Conservation (phyloP, 192 early-diverging fungal genomes). For the Coemansia sp. region DNA sequence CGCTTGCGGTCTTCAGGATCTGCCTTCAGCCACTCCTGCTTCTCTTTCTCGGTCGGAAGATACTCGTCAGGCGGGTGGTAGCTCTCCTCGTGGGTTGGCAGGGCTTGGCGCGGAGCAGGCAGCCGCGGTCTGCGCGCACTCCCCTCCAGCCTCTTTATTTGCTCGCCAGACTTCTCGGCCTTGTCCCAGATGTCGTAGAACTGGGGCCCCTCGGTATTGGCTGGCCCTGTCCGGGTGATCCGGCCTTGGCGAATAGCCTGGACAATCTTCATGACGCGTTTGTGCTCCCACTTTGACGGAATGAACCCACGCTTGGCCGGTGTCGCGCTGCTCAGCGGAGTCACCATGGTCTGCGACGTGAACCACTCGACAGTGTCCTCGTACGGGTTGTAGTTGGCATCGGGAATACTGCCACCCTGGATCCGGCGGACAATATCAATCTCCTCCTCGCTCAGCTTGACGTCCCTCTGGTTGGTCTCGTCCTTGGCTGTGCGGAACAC, state of each 20-base stretch:
- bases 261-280: conserved; percentile 96
- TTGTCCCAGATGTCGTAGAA: conserved; percentile 91
- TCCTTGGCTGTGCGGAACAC: conserved; percentile 86
- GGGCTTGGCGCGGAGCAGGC: conserved; percentile 83
- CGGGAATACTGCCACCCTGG: conserved; percentile 78
- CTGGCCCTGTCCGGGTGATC: conserved; percentile 64
- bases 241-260: conserved; percentile 89
- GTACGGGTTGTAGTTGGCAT: conserved; percentile 86
- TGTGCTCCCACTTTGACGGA: conserved; percentile 93
- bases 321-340: conserved; percentile 85
- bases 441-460: conserved; percentile 85
- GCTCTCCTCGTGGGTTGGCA: conserved; percentile 90
- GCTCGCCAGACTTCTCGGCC: conserved; percentile 55
- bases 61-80: conserved; percentile 98
- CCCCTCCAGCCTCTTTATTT: conserved; percentile 53
- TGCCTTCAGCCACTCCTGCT: conserved; percentile 71
- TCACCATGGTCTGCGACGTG: conserved; percentile 75
- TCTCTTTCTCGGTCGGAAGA: conserved; percentile 79
- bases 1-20: conserved; percentile 76
- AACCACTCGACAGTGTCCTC: conserved; percentile 96
- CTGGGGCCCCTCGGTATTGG: conserved; percentile 53
- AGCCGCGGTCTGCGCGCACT: conserved; percentile 64
- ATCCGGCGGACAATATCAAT: conserved; percentile 91
- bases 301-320: conserved; percentile 95
- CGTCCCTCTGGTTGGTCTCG: conserved; percentile 74